These are phyloP conservation scores for Capronia epimyces DNA, from an alignment of 2,329 filamentous ascomycete genomes.

Conservation along the genomic window DNA sequence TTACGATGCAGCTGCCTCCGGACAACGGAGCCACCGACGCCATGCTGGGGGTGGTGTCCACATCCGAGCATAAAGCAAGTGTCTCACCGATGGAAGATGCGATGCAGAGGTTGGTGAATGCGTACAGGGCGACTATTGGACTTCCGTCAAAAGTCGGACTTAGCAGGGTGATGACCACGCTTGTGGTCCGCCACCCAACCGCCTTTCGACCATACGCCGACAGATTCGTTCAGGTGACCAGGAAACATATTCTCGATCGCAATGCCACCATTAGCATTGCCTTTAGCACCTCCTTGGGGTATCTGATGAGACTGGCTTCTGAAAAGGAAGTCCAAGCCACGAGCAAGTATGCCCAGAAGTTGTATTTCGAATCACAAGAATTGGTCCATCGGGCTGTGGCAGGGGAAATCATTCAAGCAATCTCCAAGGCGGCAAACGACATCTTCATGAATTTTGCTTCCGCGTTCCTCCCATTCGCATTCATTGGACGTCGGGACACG, in stretches of 20 bases:
- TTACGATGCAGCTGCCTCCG: slow-evolving; percentile 59
- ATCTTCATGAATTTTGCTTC: slow-evolving; percentile 73
- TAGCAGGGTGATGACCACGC: slow-evolving; percentile 73
- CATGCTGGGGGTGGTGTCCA: slow-evolving; percentile 22
- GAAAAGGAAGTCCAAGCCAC: slow-evolving; percentile 54
- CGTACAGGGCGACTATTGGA: slow-evolving; percentile 80
- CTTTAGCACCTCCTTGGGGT: slow-evolving; percentile 81
- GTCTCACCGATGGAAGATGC: slow-evolving; percentile 58
- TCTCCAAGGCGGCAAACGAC: slow-evolving; percentile 83
- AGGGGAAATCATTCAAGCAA: slow-evolving; percentile 73
- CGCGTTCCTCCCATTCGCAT: slow-evolving; percentile 76
- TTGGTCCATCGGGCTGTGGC: slow-evolving; percentile 67
- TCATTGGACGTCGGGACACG: slow-evolving; percentile 78
- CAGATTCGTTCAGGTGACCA: slow-evolving; percentile 68
- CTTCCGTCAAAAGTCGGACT: slow-evolving; percentile 93
- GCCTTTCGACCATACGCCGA: slow-evolving; percentile 71
- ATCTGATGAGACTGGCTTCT: slow-evolving; percentile 64
- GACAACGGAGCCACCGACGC: slow-evolving; percentile 8
- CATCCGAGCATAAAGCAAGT: background rate
- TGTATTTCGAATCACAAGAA: slow-evolving; percentile 80
- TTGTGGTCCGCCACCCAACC: slow-evolving; percentile 72
- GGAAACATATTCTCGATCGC: slow-evolving; percentile 78
- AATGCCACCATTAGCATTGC: slow-evolving; percentile 90
- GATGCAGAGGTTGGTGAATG: slow-evolving; percentile 64
- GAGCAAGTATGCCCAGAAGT: slow-evolving; percentile 53